A percentile compares a stretch with the other conserved stretches of the same genome.
phyloP scores from a whole-genome alignment of 305 asterid genomes.

The Monarda citriodora region DNA sequence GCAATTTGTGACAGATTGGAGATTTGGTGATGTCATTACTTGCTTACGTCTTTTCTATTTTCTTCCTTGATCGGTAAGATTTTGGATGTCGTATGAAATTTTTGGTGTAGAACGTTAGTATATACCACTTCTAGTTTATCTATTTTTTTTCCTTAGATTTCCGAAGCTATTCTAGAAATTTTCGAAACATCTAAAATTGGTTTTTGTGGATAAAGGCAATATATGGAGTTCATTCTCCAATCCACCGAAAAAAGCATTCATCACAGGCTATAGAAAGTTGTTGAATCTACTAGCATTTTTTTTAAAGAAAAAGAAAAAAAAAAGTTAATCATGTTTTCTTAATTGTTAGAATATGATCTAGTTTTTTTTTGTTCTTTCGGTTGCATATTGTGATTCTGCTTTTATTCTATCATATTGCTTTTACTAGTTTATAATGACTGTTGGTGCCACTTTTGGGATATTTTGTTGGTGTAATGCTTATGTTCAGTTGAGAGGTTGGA shows the following conservation, averaged over 20 bases:
- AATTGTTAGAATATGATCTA: slow-evolving; percentile 18
- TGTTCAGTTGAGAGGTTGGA: slow-evolving; percentile 12
- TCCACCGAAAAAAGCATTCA: slow-evolving; percentile 19
- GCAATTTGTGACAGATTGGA: slow-evolving; percentile 27
- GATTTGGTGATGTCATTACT: slow-evolving; percentile 28
- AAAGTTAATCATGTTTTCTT: slow-evolving; percentile 16
- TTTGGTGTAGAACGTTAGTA: slow-evolving; percentile 6
- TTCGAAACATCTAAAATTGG: background rate
- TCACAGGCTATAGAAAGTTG: slow-evolving; percentile 11
- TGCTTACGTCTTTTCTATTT: slow-evolving; percentile 11
- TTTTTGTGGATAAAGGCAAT: slow-evolving; percentile 5
- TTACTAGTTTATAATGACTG: slow-evolving; percentile 10
- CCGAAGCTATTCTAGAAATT: slow-evolving; percentile 8
- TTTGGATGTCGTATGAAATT: slow-evolving; percentile 13
- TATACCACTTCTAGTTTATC: background rate
- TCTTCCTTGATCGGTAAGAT: slow-evolving; percentile 12
- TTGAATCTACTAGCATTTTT: slow-evolving; percentile 12
- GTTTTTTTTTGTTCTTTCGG: too few relatives aligned
- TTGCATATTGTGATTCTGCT: slow-evolving; percentile 10
- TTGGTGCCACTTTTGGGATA: slow-evolving; percentile 15
- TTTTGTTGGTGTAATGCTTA: slow-evolving; percentile 17
- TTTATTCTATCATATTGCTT: slow-evolving; percentile 20
- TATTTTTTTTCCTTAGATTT: background rate
- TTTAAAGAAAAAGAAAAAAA: slow-evolving; percentile 16
- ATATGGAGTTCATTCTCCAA: slow-evolving; percentile 13